phyloP scores from a whole-genome alignment of 2,329 filamentous ascomycete genomes.

The Aspergillus persii region DNA sequence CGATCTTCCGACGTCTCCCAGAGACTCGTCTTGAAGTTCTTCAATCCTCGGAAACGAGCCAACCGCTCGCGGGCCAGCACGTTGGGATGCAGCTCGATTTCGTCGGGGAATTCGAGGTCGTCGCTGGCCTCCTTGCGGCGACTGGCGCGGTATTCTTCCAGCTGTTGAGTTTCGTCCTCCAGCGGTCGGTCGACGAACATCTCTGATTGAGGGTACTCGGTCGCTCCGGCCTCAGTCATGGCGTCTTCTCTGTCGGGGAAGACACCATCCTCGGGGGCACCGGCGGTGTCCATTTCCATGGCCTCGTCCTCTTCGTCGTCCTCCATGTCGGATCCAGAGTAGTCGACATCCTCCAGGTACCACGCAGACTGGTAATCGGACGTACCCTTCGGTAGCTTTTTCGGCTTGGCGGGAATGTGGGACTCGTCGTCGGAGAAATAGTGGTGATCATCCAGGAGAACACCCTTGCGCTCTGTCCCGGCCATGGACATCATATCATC shows the following conservation, averaged over 20 bases:
- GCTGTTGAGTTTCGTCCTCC: constrained; percentile 78
- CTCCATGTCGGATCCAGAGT: constrained; percentile 80
- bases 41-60: constrained; percentile 82
- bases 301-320: constrained; percentile 63
- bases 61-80: constrained; percentile 83
- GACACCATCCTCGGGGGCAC: constrained; percentile 77
- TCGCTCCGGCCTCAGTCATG: constrained; percentile 74
- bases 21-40: constrained; percentile 79
- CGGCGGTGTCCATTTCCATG: constrained; percentile 53
- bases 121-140: constrained; percentile 81
- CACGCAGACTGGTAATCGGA: constrained; percentile 93
- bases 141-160: constrained; percentile 75
- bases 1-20: constrained; percentile 90
- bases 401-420: constrained; percentile 61
- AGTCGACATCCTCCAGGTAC: constrained; percentile 80
- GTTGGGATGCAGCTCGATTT: constrained; percentile 89
- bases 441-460: constrained; percentile 92
- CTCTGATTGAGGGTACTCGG: constrained; percentile 91
- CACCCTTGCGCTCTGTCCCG: constrained; percentile 69
- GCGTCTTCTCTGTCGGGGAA: constrained; percentile 54
- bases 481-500: constrained; percentile 55
- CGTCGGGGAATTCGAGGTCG: constrained; percentile 93
- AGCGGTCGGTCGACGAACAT: constrained; percentile 78
- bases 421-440: constrained; percentile 90
- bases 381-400: constrained; percentile 81